These are phyloP conservation scores for Orobanche coerulescens DNA, from an alignment of 257 asterid genomes.

Conservation along the genomic window DNA sequence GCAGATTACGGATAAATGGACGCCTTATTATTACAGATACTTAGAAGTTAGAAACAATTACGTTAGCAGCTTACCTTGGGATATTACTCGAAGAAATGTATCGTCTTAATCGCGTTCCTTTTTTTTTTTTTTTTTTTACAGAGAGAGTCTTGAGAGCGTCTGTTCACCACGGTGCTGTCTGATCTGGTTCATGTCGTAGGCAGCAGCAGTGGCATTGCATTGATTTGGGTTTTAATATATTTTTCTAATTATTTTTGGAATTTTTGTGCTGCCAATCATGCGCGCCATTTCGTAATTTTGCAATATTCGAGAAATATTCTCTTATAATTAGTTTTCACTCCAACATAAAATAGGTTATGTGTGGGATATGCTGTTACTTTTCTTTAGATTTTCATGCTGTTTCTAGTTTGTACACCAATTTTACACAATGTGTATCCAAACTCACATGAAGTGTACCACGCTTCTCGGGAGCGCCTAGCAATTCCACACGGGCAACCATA, in stretches of 20 bases:
- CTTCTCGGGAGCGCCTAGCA: no score
- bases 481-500: no score
- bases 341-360: background rate
- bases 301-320: constrained; percentile 36
- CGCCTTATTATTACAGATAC: background rate
- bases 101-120: background rate
- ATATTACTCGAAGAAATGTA: constrained; percentile 17
- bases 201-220: constrained; percentile 14
- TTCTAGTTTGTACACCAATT: no score
- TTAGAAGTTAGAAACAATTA: constrained; percentile 17
- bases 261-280: constrained; percentile 25
- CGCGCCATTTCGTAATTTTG: constrained; percentile 29
- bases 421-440: no score
- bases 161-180: constrained; percentile 17
- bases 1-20: constrained; percentile 11
- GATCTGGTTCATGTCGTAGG: constrained; percentile 10
- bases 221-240: constrained; percentile 8
- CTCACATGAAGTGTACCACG: no score
- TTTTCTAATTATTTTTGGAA: constrained; percentile 1
- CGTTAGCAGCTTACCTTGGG: constrained; percentile 24
- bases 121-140: constrained; percentile 4
- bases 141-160: constrained; percentile 12
- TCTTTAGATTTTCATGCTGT: background rate
- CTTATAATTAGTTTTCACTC: constrained; percentile 10
- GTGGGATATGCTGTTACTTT: background rate